These are phyloP conservation scores for Paecilomyces sp. DNA, from an alignment of 2,329 filamentous ascomycete species.

Conservation along the genomic window DNA sequence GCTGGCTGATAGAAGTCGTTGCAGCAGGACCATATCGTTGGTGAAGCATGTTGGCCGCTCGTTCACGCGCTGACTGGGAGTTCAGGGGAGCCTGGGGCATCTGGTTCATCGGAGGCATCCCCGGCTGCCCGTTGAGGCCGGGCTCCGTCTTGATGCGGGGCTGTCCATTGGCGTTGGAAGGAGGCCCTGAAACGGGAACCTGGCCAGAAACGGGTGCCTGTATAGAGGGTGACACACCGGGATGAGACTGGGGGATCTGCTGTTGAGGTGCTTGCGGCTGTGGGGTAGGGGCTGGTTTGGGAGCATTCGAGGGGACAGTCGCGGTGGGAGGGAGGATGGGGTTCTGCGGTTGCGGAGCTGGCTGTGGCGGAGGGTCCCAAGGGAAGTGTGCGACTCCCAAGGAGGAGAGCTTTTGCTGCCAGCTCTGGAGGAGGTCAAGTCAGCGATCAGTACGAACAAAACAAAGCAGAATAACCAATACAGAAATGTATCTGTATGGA, in stretches of 20 bases:
- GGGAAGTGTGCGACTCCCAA: constrained; percentile 83
- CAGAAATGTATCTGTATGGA: not conserved
- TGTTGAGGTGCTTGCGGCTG: constrained; percentile 32
- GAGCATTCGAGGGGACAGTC: constrained; percentile 39
- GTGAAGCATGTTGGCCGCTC: constrained; percentile 45
- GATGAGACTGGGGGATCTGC: constrained; percentile 26
- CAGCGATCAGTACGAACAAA: constrained; percentile 1
- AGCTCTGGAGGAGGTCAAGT: constrained; percentile 55
- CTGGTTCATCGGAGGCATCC: constrained; percentile 27
- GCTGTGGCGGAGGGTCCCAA: constrained; percentile 83
- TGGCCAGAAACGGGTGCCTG: constrained; percentile 12
- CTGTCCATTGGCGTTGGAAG: constrained; percentile 20
- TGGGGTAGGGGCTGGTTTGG: constrained; percentile 23
- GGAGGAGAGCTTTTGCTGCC: constrained; percentile 84
- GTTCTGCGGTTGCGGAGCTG: constrained; percentile 37
- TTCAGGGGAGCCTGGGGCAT: constrained; percentile 29
- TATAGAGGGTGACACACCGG: constrained; percentile 17
- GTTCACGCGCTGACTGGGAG: constrained; percentile 46
- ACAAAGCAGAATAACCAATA: constrained; percentile 2
- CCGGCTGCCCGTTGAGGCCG: constrained; percentile 30
- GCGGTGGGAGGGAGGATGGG: constrained; percentile 30
- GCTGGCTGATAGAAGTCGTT: constrained; percentile 35
- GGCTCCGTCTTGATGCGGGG: constrained; percentile 49
- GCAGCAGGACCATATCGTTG: constrained; percentile 39
- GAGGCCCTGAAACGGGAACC: constrained; percentile 5